Percentiles rank a stretch among this genome's conserved stretches.
Conservation (phyloP, 2,329 filamentous ascomycete genomes). For the Fusarium aywerte region DNA sequence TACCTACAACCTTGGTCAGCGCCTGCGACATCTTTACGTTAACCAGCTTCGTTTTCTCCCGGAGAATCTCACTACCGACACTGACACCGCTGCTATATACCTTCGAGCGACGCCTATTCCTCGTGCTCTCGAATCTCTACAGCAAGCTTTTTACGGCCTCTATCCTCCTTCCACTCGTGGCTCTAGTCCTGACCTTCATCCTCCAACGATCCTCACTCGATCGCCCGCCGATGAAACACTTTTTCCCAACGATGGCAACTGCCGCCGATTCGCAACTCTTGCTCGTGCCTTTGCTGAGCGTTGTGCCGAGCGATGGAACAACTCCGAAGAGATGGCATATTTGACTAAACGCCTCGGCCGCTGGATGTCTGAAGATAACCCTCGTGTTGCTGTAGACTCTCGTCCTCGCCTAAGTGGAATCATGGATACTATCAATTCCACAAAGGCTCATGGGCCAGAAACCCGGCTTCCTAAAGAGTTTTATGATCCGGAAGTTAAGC, state of each 20-base stretch:
- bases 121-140: slow-evolving; percentile 79
- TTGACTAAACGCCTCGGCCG: slow-evolving; percentile 80
- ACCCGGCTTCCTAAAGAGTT: slow-evolving; percentile 86
- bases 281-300: slow-evolving; percentile 76
- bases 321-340: slow-evolving; percentile 83
- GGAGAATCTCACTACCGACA: slow-evolving; percentile 61
- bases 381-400: slow-evolving; percentile 81
- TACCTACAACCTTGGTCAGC: slow-evolving; percentile 74
- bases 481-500: slow-evolving; percentile 78
- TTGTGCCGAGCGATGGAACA: slow-evolving; percentile 78
- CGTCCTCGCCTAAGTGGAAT: slow-evolving; percentile 87
- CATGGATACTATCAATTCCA: slow-evolving; percentile 94
- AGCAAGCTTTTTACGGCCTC: slow-evolving; percentile 79
- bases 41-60: slow-evolving; percentile 80
- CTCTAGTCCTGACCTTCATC: slow-evolving; percentile 59
- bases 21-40: slow-evolving; percentile 78
- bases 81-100: slow-evolving; percentile 71
- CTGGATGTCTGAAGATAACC: slow-evolving; percentile 81
- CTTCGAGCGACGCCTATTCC: slow-evolving; percentile 79
- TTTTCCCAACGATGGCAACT: slow-evolving; percentile 81
- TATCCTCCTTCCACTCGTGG: slow-evolving; percentile 68
- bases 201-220: slow-evolving; percentile 73
- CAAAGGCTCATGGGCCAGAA: slow-evolving; percentile 77
- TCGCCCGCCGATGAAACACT: slow-evolving; percentile 78
- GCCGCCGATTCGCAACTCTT: slow-evolving; percentile 76